These are phyloP conservation scores for Rhynchospora breviuscula DNA, from an alignment of 176 grass and related monocot genomes.

Conservation along the genomic window DNA sequence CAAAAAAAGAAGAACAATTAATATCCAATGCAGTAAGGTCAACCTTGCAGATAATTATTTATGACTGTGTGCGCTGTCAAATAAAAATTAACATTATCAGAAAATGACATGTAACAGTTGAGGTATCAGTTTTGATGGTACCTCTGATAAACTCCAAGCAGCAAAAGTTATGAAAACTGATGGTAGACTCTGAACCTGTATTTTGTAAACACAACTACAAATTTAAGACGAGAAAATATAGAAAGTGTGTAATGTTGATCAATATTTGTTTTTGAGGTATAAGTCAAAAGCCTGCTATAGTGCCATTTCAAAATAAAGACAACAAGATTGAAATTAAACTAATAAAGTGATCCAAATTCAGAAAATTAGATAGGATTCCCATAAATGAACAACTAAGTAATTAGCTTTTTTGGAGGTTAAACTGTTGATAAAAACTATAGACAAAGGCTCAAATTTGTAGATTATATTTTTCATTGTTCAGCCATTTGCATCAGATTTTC, in stretches of 20 bases:
- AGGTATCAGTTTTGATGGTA: background rate
- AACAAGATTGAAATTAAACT: background rate
- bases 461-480: background rate
- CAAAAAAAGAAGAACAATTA: background rate
- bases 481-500: background rate
- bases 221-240: background rate
- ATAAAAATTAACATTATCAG: background rate
- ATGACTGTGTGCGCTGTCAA: background rate
- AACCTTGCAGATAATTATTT: background rate
- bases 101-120: background rate
- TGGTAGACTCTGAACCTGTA: conserved; percentile 62
- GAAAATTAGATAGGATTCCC: background rate
- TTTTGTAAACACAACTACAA: conserved; percentile 24
- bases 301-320: background rate
- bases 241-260: no score
- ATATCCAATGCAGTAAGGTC: background rate
- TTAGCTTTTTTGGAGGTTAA: background rate
- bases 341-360: background rate
- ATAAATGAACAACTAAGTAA: background rate
- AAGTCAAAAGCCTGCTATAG: background rate
- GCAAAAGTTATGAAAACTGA: conserved; percentile 83
- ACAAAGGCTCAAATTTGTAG: background rate
- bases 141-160: conserved; percentile 86
- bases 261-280: background rate
- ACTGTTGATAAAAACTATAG: background rate